phyloP scores from a whole-genome alignment of 1,284 basidiomycete genomes.

The Baeospora myosura region DNA sequence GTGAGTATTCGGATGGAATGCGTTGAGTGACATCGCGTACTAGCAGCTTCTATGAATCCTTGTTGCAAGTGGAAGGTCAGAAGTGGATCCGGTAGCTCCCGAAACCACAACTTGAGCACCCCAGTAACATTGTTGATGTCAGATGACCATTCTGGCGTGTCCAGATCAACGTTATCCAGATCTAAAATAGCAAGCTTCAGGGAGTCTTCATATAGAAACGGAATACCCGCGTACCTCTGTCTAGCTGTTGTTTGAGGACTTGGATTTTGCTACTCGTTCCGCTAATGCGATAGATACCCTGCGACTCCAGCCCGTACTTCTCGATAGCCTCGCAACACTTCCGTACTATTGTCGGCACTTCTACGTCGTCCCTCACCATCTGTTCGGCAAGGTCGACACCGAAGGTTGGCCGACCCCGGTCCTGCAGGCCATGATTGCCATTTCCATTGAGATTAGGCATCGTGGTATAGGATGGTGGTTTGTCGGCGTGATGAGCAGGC shows the following conservation, averaged over 20 bases:
- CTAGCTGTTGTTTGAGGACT: slow-evolving; percentile 77
- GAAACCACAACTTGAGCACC: slow-evolving; percentile 92
- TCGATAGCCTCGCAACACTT: slow-evolving; percentile 94
- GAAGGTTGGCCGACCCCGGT: slow-evolving; percentile 74
- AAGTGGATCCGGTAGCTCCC: slow-evolving; percentile 93
- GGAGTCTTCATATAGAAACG: slow-evolving; percentile 1
- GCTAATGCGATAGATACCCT: slow-evolving; percentile 92
- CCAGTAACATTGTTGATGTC: slow-evolving; percentile 97
- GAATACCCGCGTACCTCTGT: slow-evolving; percentile 70
- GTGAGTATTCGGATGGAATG: slow-evolving; percentile 7
- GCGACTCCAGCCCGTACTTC: slow-evolving; percentile 73
- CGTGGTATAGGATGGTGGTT: slow-evolving; percentile 21
- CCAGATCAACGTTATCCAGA: slow-evolving; percentile 76
- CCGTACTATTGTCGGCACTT: slow-evolving; percentile 82
- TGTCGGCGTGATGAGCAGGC: slow-evolving; percentile 33
- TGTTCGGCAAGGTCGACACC: slow-evolving; percentile 90
- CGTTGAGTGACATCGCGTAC: slow-evolving; percentile 41
- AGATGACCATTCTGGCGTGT: slow-evolving; percentile 82
- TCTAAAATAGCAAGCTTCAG: slow-evolving; percentile 41
- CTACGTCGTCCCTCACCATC: slow-evolving; percentile 82
- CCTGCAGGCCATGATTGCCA: slow-evolving; percentile 37
- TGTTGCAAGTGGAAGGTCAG: slow-evolving; percentile 81
- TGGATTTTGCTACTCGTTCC: slow-evolving; percentile 88
- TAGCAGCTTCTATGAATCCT: slow-evolving; percentile 91
- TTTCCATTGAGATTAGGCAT: slow-evolving; percentile 27